These are phyloP conservation scores for Rubroboletus pulcherrimus DNA, from an alignment of 768 basidiomycete genomes.

Conservation along the genomic window DNA sequence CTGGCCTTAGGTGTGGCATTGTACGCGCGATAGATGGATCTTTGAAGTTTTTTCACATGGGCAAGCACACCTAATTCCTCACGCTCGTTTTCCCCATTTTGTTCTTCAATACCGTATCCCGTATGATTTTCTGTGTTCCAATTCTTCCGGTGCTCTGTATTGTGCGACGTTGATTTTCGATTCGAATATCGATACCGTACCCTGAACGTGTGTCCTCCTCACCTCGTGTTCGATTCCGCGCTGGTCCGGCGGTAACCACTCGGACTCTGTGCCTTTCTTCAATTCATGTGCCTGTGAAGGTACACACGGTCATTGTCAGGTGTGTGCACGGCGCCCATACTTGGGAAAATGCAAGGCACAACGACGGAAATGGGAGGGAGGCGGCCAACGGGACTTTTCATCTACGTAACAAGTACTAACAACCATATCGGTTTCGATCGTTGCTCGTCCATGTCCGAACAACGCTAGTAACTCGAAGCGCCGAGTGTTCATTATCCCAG, in stretches of 20 bases:
- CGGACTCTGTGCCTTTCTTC: not conserved
- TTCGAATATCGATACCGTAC: too few relatives aligned
- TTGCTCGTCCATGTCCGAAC: conserved; percentile 16
- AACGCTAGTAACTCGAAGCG: conserved; percentile 1
- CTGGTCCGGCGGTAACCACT: not conserved
- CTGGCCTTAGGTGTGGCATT: not conserved
- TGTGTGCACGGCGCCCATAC: not conserved
- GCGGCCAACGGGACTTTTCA: not conserved
- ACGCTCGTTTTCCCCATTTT: conserved; percentile 1
- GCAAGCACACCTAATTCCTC: not conserved
- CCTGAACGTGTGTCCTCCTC: too few relatives aligned
- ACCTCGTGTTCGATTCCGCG: not conserved
- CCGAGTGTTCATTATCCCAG: conserved; percentile 22
- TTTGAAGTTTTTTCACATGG: not conserved
- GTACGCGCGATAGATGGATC: not conserved
- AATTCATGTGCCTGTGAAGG: not conserved
- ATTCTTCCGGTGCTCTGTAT: not conserved
- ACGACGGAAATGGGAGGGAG: not conserved
- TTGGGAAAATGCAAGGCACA: not conserved
- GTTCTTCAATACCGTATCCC: not conserved
- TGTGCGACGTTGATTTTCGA: not conserved
- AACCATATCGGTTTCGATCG: not conserved
- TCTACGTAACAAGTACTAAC: not conserved
- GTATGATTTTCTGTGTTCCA: not conserved
- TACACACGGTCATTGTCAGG: not conserved